Conservation (phyloP, 192 early-diverging fungal species). For the Podila verticillata region DNA sequence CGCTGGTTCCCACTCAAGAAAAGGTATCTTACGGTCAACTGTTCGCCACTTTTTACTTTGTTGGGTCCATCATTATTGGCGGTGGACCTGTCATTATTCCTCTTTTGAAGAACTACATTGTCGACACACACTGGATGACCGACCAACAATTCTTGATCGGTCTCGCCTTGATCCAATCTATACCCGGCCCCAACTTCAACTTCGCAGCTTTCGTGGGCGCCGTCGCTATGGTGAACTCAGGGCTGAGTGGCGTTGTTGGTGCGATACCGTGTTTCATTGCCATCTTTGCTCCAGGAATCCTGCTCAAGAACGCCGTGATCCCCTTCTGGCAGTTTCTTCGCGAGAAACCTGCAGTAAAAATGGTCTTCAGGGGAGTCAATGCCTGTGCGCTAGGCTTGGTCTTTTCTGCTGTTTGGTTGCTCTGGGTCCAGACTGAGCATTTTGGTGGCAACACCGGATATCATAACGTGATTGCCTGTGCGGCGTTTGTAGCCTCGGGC, state of each 20-base stretch:
- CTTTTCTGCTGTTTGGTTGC: conserved; percentile 68
- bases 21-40: conserved; percentile 28
- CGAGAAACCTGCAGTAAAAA: conserved; percentile 42
- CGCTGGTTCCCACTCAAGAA: conserved; percentile 9
- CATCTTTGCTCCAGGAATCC: conserved; percentile 71
- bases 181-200: conserved; percentile 73
- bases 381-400: conserved; percentile 71
- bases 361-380: conserved; percentile 68
- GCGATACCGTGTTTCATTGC: conserved; percentile 64
- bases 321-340: conserved; percentile 69
- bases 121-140: conserved; percentile 65
- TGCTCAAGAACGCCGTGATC: conserved; percentile 66
- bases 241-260: conserved; percentile 49
- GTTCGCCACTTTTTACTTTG: conserved; percentile 64
- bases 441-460: conserved; percentile 34
- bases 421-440: conserved; percentile 48
- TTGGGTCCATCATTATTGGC: conserved; percentile 68
- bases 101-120: conserved; percentile 59
- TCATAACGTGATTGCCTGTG: conserved; percentile 46
- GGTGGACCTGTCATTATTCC: conserved; percentile 74
- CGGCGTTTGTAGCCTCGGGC: conserved; percentile 42
- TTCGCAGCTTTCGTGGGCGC: conserved; percentile 72
- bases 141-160: conserved; percentile 68
- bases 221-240: conserved; percentile 54
- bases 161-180: conserved; percentile 65